Evolutionary conservation across 768 basidiomycete species (phyloP), one percentile per base, ranked within the genome.

Genomic region (Lentinus brumalis): DNA sequence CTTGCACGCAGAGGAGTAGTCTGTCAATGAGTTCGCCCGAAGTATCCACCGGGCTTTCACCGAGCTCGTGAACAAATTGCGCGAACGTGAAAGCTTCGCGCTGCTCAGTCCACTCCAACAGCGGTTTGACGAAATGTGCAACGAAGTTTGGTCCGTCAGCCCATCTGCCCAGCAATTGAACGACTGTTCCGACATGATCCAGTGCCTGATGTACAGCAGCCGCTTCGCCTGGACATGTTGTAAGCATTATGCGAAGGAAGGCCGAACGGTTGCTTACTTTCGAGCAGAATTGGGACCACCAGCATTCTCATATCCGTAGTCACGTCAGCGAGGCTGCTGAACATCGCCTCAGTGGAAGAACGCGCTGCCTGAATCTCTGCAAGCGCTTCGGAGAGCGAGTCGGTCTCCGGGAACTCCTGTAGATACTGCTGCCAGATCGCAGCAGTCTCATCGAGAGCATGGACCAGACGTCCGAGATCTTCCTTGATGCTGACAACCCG

Each of bases 1-100:
- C 74, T 67, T 96, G 94, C 21, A 88, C 80, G 35, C 78, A 79
- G 32, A 91, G 72, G 21, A 96, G 81, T 50, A 94, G 75, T 0
- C 78, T 70, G 64, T 89, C 83, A 66, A 95, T 82, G 56, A 90
- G 68, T 3, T 64, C 35, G 54, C 84, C 79, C 1, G 75, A 68
- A 51, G 68, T 66, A 26, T 63, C 73, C 55, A 32, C 44, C 2
- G 52, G 60, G 59, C 47, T 26, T 54, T 26, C 15, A 18, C 29
- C 1, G 1, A 49, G 58, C 5, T 26, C 29, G 50, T 63, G 57
- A n/a, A 49, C 38, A 39, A 53, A 30, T 21, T 51, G 52, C 2
- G 52, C 21, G 35, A 40, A 21, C 7, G 26, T 26, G 53, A 65
- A 62, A 8, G 54, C 26, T 3, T 56, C 26, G 10, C 49, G 53